A percentile compares a stretch with the other conserved stretches of the same genome.
Evolutionary conservation across 2,329 filamentous ascomycete genomes (phyloP).

Genomic region (Didymella exigua): DNA sequence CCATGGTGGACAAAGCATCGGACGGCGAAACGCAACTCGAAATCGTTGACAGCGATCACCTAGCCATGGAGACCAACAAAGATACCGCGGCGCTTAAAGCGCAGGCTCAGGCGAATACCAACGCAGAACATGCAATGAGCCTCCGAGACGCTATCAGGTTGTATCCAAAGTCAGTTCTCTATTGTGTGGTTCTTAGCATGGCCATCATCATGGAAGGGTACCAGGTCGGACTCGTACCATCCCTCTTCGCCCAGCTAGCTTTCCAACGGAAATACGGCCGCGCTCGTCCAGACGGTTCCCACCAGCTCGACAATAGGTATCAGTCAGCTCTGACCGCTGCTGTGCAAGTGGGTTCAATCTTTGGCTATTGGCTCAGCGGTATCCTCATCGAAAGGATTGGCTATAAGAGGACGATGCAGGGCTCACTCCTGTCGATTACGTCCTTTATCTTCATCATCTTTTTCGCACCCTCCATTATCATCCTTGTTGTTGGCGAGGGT

Average conservation of each 20-base stretch:
- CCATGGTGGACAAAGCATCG: not conserved
- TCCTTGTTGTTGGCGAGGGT: conserved; percentile 27
- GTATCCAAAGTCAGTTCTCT: conserved; percentile 81
- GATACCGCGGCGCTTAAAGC: not conserved
- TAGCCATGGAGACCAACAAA: not conserved
- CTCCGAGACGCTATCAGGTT: conserved; percentile 73
- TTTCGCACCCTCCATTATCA: conserved; percentile 24
- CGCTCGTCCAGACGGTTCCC: conserved; percentile 33
- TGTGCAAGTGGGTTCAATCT: conserved; percentile 47
- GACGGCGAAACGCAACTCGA: not conserved
- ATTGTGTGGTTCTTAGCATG: conserved; percentile 80
- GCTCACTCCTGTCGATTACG: conserved; percentile 18
- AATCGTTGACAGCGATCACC: not conserved
- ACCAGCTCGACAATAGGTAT: conserved; percentile 50
- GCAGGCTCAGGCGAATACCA: conserved; percentile 6
- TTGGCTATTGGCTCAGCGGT: conserved; percentile 43
- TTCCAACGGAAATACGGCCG: conserved; percentile 51
- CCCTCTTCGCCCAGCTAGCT: conserved; percentile 63
- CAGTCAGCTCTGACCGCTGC: conserved; percentile 51
- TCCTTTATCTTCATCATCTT: conserved; percentile 31
- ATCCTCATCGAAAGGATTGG: conserved; percentile 49
- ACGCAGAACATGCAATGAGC: conserved; percentile 4
- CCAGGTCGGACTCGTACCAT: conserved; percentile 77
- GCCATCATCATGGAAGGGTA: conserved; percentile 90
- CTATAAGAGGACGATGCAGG: conserved; percentile 26